phyloP scores from a whole-genome alignment of 805 yeast genomes.

The Nakazawaea sp. region DNA sequence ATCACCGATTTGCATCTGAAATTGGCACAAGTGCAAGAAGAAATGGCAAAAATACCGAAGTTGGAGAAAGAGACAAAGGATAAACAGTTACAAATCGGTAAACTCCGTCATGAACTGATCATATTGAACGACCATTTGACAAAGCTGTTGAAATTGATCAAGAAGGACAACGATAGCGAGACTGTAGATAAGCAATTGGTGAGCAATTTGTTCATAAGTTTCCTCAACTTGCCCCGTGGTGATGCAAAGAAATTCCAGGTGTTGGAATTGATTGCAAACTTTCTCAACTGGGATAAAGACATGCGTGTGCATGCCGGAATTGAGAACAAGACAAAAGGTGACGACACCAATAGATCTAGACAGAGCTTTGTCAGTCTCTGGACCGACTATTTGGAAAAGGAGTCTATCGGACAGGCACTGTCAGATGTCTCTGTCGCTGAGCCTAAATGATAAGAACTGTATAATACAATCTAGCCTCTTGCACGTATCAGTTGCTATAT shows the following conservation, averaged over 20 bases:
- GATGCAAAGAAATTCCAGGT: conserved; percentile 95
- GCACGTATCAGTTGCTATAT: no score
- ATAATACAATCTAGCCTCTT: no score
- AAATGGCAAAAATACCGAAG: conserved; percentile 21
- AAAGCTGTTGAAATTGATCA: conserved; percentile 82
- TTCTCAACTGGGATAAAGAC: conserved; percentile 83
- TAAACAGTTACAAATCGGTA: conserved; percentile 78
- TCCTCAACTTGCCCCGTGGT: conserved; percentile 81
- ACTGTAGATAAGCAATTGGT: conserved; percentile 84
- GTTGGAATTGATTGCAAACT: conserved; percentile 72
- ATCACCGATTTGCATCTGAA: conserved; percentile 21
- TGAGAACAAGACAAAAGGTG: conserved; percentile 19
- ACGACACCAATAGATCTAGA: conserved; percentile 20
- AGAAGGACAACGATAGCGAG: conserved; percentile 67
- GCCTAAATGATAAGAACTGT: no score
- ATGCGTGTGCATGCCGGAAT: conserved; percentile 74
- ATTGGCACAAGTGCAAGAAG: conserved; percentile 17
- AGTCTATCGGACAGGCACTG: conserved; percentile 41
- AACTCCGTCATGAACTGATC: conserved; percentile 90
- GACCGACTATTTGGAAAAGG: conserved; percentile 77
- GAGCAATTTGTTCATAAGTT: conserved; percentile 79
- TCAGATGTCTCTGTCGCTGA: no score
- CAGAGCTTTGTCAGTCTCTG: conserved; percentile 65
- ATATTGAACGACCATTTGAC: conserved; percentile 90
- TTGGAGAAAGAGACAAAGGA: conserved; percentile 53